Evolutionary conservation across 139 green algal species (phyloP).

Genomic region (Eudorina sp.): DNA sequence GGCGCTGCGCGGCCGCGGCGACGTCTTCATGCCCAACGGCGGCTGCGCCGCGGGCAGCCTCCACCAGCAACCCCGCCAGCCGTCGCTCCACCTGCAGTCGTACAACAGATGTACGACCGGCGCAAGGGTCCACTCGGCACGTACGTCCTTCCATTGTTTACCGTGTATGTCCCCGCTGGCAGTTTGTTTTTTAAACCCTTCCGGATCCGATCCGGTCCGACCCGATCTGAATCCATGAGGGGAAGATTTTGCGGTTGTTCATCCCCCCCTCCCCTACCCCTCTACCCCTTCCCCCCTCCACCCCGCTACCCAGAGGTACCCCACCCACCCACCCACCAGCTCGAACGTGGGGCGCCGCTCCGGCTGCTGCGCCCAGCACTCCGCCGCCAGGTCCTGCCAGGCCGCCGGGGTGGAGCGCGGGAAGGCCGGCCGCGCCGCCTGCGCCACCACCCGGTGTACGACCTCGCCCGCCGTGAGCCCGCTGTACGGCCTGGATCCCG

Average conservation of each 20-base stretch:
- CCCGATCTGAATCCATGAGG: no score
- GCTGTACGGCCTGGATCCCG: conserved; percentile 35
- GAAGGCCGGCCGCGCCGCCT: conserved; percentile 25
- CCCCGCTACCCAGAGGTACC: neutral
- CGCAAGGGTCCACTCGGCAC: no score
- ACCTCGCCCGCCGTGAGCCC: conserved; percentile 47
- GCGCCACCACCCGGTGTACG: conserved; percentile 39
- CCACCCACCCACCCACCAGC: neutral
- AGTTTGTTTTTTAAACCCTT: no score
- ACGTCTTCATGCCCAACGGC: no score
- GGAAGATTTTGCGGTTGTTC: no score
- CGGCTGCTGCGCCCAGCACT: conserved; percentile 32
- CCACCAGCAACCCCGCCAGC: conserved; percentile 14
- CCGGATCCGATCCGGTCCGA: no score
- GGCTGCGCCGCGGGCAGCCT: no score
- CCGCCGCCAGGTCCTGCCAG: conserved; percentile 28
- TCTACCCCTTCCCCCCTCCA: neutral
- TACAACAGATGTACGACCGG: neutral
- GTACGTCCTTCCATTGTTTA: no score
- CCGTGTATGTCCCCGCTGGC: no score
- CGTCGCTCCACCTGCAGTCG: conserved; percentile 9
- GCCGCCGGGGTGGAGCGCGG: neutral
- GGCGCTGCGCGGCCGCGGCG: no score
- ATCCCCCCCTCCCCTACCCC: neutral
- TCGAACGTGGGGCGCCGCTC: conserved; percentile 26